Evolutionary conservation across 306 rosid genomes (phyloP).

Genomic region (Argentina anserina): DNA sequence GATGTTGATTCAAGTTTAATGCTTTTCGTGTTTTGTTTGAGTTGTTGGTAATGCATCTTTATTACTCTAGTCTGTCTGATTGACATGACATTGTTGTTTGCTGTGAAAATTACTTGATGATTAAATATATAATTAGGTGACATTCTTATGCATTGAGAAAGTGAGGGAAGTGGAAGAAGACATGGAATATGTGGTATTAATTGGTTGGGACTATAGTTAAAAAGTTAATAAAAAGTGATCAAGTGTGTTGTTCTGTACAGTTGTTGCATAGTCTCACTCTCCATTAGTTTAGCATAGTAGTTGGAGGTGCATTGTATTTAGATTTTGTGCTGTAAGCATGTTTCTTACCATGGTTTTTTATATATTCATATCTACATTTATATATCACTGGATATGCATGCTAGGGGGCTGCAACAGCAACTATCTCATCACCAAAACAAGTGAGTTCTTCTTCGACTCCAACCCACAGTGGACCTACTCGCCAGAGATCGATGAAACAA

Average conservation of each 20-base stretch:
- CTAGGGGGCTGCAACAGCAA: conserved; percentile 49
- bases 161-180: not conserved
- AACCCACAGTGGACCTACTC: conserved; percentile 36
- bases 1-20: not conserved
- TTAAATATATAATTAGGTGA: not conserved
- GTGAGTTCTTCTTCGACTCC: conserved; percentile 25
- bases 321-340: not conserved
- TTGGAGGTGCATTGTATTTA: not conserved
- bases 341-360: not conserved
- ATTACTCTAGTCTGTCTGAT: not conserved
- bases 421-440: conserved; percentile 51
- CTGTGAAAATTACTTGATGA: not conserved
- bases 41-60: not conserved
- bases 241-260: not conserved
- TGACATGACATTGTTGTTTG: not conserved
- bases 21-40: not conserved
- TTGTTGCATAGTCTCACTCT: not conserved
- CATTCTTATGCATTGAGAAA: not conserved
- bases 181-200: not conserved
- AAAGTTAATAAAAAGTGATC: not conserved
- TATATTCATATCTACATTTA: conserved; percentile 26
- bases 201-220: not conserved
- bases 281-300: not conserved
- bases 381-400: conserved; percentile 23
- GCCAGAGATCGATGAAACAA: conserved; percentile 47